Base-by-base conservation (phyloP, 2,329 filamentous ascomycete genomes). In the Fusarium beomiforme region DNA sequence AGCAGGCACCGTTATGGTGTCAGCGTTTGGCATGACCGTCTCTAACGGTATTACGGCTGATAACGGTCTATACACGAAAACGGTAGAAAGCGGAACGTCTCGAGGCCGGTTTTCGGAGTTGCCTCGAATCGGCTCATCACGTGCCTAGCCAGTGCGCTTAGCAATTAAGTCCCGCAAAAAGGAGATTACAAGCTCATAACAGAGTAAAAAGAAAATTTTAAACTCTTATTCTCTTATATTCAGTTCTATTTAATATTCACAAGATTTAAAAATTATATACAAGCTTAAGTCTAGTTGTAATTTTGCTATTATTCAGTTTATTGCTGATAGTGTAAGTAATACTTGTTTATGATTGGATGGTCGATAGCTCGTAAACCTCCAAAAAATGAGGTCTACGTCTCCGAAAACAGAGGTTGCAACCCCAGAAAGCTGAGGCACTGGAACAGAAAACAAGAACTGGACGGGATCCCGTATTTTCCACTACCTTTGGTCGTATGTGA, bases 391-490 rank as follows among this genome's bases (percentile, higher is more conserved):
- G 6, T 24, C 23, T 19, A 6, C 24, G 0, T 19, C 7, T 24
- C 17, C 14, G 23, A 24, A 19, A 19, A 8, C 24, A 12, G 16
- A 24, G 6, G 34, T 36, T 36, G 16, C 16, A 17, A 17, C 34
- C 23, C 16, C 11, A 24, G 7, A 11, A 42, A 23, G 41, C 41
- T 8, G 23, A 12, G 6, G 1, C 6, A 12, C 21, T 43, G 14
- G 16, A 6, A 43, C 7, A 24, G 11, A 24, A 37, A 43, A 12
- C 3, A 43, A 13, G 23, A 24, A 43, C 21, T 43, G 44, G 55
- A 58, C 55, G 55, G 55, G 55, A 58, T 58, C 55, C 55, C 55
- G 44, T 58, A 58, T 58, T 58, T 58, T 58, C 55, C 29, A 58
- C 55, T 58, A 58, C 44, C 55, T 58, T 23, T 59, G 56, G 56